phyloP scores from a whole-genome alignment of 768 basidiomycete species.

The Suillus hirtellus region DNA sequence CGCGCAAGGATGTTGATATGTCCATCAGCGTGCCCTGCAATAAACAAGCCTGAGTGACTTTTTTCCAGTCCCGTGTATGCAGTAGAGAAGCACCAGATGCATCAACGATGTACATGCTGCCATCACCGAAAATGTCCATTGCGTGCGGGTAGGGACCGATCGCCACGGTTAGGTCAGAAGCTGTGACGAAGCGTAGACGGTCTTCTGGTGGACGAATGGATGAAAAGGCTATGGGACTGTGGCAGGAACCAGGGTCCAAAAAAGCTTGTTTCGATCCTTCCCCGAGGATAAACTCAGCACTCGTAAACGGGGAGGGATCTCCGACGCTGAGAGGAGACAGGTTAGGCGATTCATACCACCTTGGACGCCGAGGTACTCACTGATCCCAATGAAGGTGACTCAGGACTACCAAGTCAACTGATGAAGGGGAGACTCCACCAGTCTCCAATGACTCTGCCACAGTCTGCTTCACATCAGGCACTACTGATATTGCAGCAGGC shows the following conservation, averaged over 20 bases:
- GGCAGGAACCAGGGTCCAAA: conserved; percentile 39
- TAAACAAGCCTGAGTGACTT: neutral
- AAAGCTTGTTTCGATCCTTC: conserved; percentile 31
- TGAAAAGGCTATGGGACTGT: conserved; percentile 34
- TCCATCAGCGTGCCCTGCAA: conserved; percentile 45
- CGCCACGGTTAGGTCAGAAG: conserved; percentile 33
- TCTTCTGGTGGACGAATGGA: conserved; percentile 35
- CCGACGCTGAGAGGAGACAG: conserved; percentile 47
- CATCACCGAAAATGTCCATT: conserved; percentile 53
- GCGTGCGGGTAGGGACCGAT: conserved; percentile 50
- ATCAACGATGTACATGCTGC: conserved; percentile 54
- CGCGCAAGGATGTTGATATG: conserved; percentile 55
- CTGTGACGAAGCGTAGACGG: conserved; percentile 35
- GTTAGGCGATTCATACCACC: conserved; percentile 38
- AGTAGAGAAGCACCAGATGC: conserved; percentile 34
- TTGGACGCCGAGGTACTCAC: conserved; percentile 42
- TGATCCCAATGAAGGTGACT: conserved; percentile 55
- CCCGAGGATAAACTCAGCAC: conserved; percentile 46
- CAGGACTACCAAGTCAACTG: conserved; percentile 45
- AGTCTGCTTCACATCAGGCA: conserved; percentile 23
- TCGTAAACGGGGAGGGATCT: conserved; percentile 42
- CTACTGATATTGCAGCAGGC: conserved; percentile 24
- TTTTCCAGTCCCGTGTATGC: neutral
- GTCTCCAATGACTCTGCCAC: conserved; percentile 46
- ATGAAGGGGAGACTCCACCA: conserved; percentile 43